Percentiles rank a stretch among this genome's conserved stretches.
Conservation (phyloP, 257 asterid genomes). For the Euphrasia confusa region DNA sequence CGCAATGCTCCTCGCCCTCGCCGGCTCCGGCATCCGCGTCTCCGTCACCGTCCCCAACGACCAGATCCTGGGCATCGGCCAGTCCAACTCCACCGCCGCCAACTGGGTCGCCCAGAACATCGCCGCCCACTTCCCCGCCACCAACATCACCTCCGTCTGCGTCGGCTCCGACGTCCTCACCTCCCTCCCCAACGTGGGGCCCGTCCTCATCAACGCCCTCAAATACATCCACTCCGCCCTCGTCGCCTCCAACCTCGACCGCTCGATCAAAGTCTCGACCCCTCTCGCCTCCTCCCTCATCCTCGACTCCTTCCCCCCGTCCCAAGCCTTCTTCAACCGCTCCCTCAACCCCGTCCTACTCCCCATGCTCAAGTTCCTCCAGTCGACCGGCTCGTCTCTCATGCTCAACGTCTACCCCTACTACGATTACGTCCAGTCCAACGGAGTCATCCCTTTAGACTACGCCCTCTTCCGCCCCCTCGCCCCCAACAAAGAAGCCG, state of each 20-base stretch:
- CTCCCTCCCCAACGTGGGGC: conserved; percentile 57
- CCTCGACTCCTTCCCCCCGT: conserved; percentile 73
- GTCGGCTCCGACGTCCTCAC: conserved; percentile 80
- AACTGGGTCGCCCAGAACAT: conserved; percentile 80
- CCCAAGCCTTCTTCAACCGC: conserved; percentile 76
- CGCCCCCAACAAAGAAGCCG: conserved; percentile 83
- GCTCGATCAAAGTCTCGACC: conserved; percentile 66
- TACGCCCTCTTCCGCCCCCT: conserved; percentile 86
- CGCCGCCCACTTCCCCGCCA: conserved; percentile 67
- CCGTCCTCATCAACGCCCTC: conserved; percentile 57
- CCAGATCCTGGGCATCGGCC: conserved; percentile 66
- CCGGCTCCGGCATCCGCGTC: conserved; percentile 69
- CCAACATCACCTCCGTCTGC: conserved; percentile 65
- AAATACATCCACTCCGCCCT: conserved; percentile 71
- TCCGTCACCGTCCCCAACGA: conserved; percentile 69
- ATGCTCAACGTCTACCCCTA: conserved; percentile 90
- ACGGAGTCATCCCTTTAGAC: conserved; percentile 72
- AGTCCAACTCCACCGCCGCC: conserved; percentile 79
- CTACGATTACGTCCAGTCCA: conserved; percentile 61
- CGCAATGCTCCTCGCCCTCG: conserved; percentile 81
- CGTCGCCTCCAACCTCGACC: conserved; percentile 67
- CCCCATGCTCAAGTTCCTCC: conserved; percentile 55
- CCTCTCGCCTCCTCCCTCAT: conserved; percentile 71
- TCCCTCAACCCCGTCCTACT: conserved; percentile 47
- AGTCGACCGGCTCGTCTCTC: conserved; percentile 56